Base-by-base conservation (phyloP, 2,329 filamentous ascomycete species). In the Diplodia corticola region DNA sequence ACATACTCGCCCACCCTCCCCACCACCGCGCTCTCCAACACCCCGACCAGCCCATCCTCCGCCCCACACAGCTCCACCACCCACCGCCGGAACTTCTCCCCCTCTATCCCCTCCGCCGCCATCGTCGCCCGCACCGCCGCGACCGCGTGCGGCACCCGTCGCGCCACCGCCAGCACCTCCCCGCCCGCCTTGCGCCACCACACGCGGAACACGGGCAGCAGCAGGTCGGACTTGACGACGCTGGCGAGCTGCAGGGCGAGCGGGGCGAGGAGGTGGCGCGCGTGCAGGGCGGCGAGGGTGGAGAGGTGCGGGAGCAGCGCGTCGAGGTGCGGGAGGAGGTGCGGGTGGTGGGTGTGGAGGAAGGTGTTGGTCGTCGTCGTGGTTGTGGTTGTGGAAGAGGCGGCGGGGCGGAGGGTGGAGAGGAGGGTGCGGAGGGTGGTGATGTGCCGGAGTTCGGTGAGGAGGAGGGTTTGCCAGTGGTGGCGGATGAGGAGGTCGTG, bases 81-180 rank as follows among this genome's bases (percentile, higher is more conserved):
- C 24, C 72, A 75, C 2, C 70, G 68, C 1, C 67, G 33, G 37
- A 76, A 76, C 13, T n/a, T n/a, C n/a, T n/a, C 70, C 73, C 3
- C 60, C 73, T 2, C 61, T 24, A 50, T 75, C 73, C 28, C 51
- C 63, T 75, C 73, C 28, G 49, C 63, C 4, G 15, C 70, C 15
- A 69, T 69, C 0, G 73, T 74, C 22, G 69, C 66, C 24, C 68
- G 68, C 13, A 75, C 53, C 5, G 72, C 73, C 3, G 69, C 70
- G 4, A 68, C 28, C 1, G 71, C 70, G 51, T 74, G 74, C 30
- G 74, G 73, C 30, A 33, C 30, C 30, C 30, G 9, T 3, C 30
- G 9, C 30, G 30, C 30, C 30, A 33, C 7, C 30, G 73, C 70
- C 24, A 68, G 68, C 17, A 72, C 74, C 2, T 70, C n/a, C 15